phyloP scores from a whole-genome alignment of 768 basidiomycete species.

The Gloeostereum incarnatum region DNA sequence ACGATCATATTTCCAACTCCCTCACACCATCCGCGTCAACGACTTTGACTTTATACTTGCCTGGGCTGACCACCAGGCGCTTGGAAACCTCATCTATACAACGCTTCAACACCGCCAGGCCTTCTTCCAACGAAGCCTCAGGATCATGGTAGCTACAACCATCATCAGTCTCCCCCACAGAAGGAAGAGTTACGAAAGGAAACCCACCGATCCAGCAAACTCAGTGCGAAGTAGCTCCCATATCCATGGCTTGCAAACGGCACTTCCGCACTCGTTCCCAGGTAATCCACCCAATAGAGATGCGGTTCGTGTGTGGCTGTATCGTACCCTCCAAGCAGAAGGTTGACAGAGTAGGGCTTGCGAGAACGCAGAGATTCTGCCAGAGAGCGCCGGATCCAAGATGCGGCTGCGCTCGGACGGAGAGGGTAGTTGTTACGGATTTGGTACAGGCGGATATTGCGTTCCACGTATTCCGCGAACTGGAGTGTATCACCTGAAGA shows the following conservation, averaged over 20 bases:
- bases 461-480: constrained; percentile 93
- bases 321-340: constrained; percentile 92
- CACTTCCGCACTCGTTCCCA: constrained; percentile 82
- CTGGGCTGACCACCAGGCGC: constrained; percentile 71
- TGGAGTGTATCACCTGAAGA: constrained; percentile 84
- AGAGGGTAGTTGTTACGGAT: constrained; percentile 90
- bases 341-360: constrained; percentile 83
- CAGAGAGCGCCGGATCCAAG: constrained; percentile 89
- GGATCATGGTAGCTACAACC: constrained; percentile 78
- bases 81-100: constrained; percentile 87
- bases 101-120: constrained; percentile 71
- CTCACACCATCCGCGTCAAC: constrained; percentile 89
- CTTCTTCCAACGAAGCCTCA: constrained; percentile 77
- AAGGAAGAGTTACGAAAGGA: not conserved
- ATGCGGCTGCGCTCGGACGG: constrained; percentile 82
- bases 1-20: constrained; percentile 57
- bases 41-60: constrained; percentile 80
- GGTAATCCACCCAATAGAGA: constrained; percentile 94
- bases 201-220: constrained; percentile 84
- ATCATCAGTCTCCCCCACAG: constrained; percentile 1
- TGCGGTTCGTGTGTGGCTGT: constrained; percentile 60
- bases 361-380: constrained; percentile 86
- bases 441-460: constrained; percentile 92
- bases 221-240: constrained; percentile 85
- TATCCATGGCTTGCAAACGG: constrained; percentile 96